Percentiles rank a stretch among this genome's conserved stretches.
These are phyloP conservation scores for Licmophora abbreviata DNA, from an alignment of 108 stramenopile genomes.

Conservation along the genomic window DNA sequence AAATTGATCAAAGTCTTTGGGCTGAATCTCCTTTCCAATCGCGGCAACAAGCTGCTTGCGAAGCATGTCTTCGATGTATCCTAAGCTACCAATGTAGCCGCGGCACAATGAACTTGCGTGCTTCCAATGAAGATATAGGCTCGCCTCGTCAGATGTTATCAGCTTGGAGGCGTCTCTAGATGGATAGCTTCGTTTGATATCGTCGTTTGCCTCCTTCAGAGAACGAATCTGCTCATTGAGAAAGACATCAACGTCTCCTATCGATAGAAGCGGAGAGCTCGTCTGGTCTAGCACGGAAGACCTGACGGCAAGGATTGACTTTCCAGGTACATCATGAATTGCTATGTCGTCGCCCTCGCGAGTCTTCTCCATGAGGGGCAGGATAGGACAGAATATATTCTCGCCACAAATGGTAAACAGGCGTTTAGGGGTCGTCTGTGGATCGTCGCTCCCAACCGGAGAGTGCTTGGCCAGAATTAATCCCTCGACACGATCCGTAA, in stretches of 20 bases:
- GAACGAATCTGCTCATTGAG: constrained; percentile 37
- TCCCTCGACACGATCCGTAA: constrained; percentile 9
- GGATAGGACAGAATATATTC: constrained; percentile 46
- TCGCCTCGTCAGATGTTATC: constrained; percentile 27
- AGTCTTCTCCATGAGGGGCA: constrained; percentile 41
- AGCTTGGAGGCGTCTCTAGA: constrained; percentile 6
- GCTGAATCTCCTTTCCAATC: constrained; percentile 61
- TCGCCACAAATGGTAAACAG: constrained; percentile 9
- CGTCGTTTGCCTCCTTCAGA: constrained; percentile 14
- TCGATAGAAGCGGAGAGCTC: constrained; percentile 17
- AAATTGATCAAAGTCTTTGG: constrained; percentile 54
- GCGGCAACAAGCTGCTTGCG: constrained; percentile 44
- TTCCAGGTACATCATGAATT: neutral
- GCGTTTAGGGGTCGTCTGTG: neutral
- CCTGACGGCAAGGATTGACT: neutral
- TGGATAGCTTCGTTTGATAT: constrained; percentile 11
- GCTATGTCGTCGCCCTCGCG: neutral
- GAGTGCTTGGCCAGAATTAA: constrained; percentile 4
- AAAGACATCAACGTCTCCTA: constrained; percentile 22
- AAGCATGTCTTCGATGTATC: constrained; percentile 57
- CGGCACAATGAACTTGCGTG: neutral
- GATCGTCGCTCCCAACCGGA: constrained; percentile 7
- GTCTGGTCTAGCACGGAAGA: neutral
- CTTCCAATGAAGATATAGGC: constrained; percentile 13
- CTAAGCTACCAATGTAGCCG: neutral